A percentile compares a stretch with the other conserved stretches of the same genome.
Evolutionary conservation across 2,329 filamentous ascomycete genomes (phyloP).

Genomic region (Aspergillus nomiae): DNA sequence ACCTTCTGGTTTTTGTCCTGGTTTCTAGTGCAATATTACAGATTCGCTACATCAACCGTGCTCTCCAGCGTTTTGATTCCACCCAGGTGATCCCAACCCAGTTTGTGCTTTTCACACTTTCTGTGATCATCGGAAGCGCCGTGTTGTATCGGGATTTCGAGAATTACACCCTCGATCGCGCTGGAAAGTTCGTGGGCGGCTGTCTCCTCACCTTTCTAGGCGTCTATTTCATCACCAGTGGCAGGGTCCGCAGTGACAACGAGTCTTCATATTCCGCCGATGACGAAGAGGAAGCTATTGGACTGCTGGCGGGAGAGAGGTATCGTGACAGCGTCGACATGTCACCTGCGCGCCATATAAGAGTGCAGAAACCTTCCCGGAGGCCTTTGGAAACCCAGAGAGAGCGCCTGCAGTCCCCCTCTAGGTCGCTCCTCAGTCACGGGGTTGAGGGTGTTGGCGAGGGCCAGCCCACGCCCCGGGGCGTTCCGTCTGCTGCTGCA

Average conservation of each 20-base stretch:
- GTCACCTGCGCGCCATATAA: conserved; percentile 22
- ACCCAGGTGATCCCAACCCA: conserved; percentile 98
- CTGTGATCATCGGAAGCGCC: conserved; percentile 91
- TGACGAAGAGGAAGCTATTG: conserved; percentile 60
- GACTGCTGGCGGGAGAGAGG: conserved; percentile 40
- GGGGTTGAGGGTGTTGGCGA: conserved; percentile 37
- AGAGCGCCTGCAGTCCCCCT: conserved; percentile 29
- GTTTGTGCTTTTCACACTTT: conserved; percentile 94
- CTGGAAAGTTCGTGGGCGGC: conserved; percentile 83
- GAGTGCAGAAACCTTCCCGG: conserved; percentile 22
- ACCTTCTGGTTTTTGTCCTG: conserved; percentile 77
- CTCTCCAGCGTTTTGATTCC: conserved; percentile 89
- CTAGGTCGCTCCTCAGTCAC: conserved; percentile 37
- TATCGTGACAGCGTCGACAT: conserved; percentile 40
- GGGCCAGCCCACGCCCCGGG: conserved; percentile 34
- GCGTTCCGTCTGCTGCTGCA: conserved; percentile 32
- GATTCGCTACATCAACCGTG: conserved; percentile 91
- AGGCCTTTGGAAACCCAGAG: conserved; percentile 15
- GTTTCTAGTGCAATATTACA: conserved; percentile 89
- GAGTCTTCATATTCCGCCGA: conserved; percentile 67
- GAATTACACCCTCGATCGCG: conserved; percentile 71
- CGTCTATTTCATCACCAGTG: conserved; percentile 95
- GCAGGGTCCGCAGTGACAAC: conserved; percentile 62
- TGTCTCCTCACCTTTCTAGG: conserved; percentile 92
- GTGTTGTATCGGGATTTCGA: conserved; percentile 95